Percentiles rank a stretch among this genome's conserved stretches.
These are phyloP conservation scores for Microcyclosporella mali DNA, from an alignment of 2,329 filamentous ascomycete genomes.

Conservation along the genomic window DNA sequence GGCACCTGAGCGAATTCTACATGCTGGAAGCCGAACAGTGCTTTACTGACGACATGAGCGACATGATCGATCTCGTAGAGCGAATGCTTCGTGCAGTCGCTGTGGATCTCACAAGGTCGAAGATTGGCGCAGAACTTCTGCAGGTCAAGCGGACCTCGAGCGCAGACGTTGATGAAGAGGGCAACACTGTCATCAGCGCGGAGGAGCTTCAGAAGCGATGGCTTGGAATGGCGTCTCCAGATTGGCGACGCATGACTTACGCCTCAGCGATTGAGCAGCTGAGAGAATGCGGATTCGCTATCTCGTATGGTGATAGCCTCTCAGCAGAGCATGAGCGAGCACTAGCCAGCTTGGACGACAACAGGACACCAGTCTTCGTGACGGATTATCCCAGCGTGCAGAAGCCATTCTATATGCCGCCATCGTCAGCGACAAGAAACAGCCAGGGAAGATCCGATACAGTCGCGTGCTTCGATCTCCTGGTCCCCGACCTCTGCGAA, in stretches of 20 bases:
- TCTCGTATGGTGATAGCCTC: constrained; percentile 63
- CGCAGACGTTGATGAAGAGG: constrained; percentile 30
- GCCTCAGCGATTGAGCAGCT: constrained; percentile 67
- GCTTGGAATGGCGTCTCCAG: constrained; percentile 62
- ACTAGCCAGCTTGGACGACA: constrained; percentile 63
- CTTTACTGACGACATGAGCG: constrained; percentile 64
- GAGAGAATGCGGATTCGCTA: constrained; percentile 41
- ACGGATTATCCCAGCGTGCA: constrained; percentile 83
- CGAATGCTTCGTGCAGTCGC: constrained; percentile 61
- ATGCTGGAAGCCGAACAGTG: constrained; percentile 92
- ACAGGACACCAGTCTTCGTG: constrained; percentile 71
- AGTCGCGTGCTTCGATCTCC: constrained; percentile 83
- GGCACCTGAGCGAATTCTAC: constrained; percentile 95
- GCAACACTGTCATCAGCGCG: constrained; percentile 36
- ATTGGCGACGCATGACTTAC: constrained; percentile 83
- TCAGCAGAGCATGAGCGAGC: constrained; percentile 91
- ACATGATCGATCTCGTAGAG: constrained; percentile 75
- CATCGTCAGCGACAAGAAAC: constrained; percentile 35
- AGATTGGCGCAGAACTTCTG: constrained; percentile 51
- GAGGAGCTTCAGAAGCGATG: constrained; percentile 61
- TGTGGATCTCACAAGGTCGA: constrained; percentile 44
- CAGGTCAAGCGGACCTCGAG: constrained; percentile 14
- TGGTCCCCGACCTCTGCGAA: constrained; percentile 80
- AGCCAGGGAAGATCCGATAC: constrained; percentile 41
- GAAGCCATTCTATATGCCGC: constrained; percentile 89